Base-by-base conservation (phyloP, 768 basidiomycete genomes). In the Tylopilus rubrobrunneus region DNA sequence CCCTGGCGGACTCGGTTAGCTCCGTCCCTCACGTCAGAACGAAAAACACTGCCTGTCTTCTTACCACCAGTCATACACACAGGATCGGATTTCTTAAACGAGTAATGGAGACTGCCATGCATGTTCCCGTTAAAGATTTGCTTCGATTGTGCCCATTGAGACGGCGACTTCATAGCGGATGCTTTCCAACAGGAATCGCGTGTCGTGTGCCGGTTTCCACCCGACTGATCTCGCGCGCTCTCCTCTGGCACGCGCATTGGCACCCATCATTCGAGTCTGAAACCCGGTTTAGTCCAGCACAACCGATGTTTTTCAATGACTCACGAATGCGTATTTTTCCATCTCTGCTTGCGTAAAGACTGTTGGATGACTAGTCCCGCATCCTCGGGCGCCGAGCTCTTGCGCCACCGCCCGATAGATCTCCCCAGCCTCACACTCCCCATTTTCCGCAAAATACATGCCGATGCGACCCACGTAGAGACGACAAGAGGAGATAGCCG, bases 371-470 rank as follows among this genome's bases (percentile, higher is more conserved):
- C 33, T 43, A 25, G n/a, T 34, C 1, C 58, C 56, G 28, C 44
- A 63, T 15, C 58, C 51, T 28, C 49, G 49, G 33, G 42, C 53
- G 71, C 76, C n/a, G 66, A 57, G 52, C 46, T 71, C 48, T 72
- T 73, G 66, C 1, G 71, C 73, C 37, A 81, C 72, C 0, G 67
- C 70, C 48, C 68, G 71, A 23, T 67, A 68, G 23, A 82, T 64
- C 12, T 78, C 73, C 41, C 75, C 74, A 21, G 77, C 37, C 2
- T 63, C 73, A 49, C 79, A 74, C 48, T 83, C 78, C 42, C 75
- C 81, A 54, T 69, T 80, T 55, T 72, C 79, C 15, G 73, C 80
- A 56, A 82, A 81, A 60, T 83, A 84, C 39, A 73, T 76, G 0
- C 83, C 82, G 27, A 77, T 76, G 7, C 75, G 74, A 1, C 57